Conservation (phyloP, 306 rosid species). For the Lathyrus sativus region DNA sequence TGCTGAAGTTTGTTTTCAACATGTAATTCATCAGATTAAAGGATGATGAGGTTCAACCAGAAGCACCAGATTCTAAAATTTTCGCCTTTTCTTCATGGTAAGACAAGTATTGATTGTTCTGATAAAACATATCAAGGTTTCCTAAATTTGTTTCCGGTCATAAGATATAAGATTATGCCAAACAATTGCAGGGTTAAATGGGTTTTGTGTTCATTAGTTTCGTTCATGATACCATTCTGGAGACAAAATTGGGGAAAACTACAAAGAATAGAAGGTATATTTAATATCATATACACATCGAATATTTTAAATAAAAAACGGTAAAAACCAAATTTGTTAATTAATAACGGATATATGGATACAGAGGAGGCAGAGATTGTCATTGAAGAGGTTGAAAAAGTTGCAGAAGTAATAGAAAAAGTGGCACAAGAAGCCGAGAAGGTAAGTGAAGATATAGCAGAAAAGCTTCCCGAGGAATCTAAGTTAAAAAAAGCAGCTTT, state of each 20-base stretch:
- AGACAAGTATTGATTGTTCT: background rate
- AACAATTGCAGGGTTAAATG: constrained; percentile 49
- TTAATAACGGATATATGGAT: background rate
- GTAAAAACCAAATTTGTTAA: background rate
- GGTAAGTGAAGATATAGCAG: constrained; percentile 49
- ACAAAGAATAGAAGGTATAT: constrained; percentile 46
- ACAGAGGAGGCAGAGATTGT: constrained; percentile 38
- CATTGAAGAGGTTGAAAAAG: constrained; percentile 54
- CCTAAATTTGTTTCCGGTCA: background rate
- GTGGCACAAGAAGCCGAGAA: constrained; percentile 55
- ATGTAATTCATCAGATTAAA: constrained; percentile 26
- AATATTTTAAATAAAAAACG: too few relatives aligned
- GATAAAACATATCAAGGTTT: background rate
- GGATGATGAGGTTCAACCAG: constrained; percentile 30
- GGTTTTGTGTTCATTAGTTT: constrained; percentile 38
- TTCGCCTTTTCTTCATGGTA: constrained; percentile 34
- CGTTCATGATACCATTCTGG: constrained; percentile 44
- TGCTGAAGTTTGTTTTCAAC: constrained; percentile 14
- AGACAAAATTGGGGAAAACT: constrained; percentile 34
- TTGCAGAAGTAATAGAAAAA: constrained; percentile 53
- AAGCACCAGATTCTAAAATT: constrained; percentile 33
- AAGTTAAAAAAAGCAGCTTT: constrained; percentile 51
- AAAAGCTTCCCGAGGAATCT: constrained; percentile 49
- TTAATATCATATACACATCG: background rate
- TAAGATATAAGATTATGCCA: background rate